These are phyloP conservation scores for Phytopythium litorale DNA, from an alignment of 352 stramenopile genomes.

Conservation along the genomic window DNA sequence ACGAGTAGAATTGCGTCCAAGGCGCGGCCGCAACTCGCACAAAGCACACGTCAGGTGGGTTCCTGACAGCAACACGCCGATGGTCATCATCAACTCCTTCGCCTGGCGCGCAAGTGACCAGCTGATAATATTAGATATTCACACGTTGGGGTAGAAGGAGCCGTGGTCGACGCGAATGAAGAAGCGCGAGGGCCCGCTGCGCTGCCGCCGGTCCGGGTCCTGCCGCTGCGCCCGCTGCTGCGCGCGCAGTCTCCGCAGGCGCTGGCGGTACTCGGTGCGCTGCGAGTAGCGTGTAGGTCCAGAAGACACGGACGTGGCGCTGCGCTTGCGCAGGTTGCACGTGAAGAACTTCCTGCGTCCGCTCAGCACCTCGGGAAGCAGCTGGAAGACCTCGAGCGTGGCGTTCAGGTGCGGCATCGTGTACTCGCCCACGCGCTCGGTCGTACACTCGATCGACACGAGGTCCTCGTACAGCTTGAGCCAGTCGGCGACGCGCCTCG, in stretches of 20 bases:
- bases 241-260: constrained; percentile 24
- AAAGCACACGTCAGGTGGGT: no score
- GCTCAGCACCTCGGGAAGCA: constrained; percentile 35
- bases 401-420: constrained; percentile 37
- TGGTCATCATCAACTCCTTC: no score
- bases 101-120: no score
- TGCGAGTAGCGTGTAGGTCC: constrained; percentile 25
- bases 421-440: constrained; percentile 43
- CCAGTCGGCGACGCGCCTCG: constrained; percentile 46
- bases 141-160: constrained; percentile 32
- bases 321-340: constrained; percentile 34
- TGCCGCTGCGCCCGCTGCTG: constrained; percentile 22
- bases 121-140: neutral
- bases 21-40: no score
- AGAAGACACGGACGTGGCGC: constrained; percentile 31
- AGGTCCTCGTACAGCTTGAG: constrained; percentile 43
- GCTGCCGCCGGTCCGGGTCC: constrained; percentile 10
- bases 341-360: constrained; percentile 46
- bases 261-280: constrained; percentile 33
- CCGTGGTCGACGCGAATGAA: constrained; percentile 36
- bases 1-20: no score
- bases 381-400: constrained; percentile 47
- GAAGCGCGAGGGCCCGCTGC: constrained; percentile 19
- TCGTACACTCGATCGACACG: constrained; percentile 37
- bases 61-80: no score